Evolutionary conservation across 1,284 basidiomycete genomes (phyloP), one percentile per base, ranked within the genome.

Genomic region (Heterobasidion occidentale): DNA sequence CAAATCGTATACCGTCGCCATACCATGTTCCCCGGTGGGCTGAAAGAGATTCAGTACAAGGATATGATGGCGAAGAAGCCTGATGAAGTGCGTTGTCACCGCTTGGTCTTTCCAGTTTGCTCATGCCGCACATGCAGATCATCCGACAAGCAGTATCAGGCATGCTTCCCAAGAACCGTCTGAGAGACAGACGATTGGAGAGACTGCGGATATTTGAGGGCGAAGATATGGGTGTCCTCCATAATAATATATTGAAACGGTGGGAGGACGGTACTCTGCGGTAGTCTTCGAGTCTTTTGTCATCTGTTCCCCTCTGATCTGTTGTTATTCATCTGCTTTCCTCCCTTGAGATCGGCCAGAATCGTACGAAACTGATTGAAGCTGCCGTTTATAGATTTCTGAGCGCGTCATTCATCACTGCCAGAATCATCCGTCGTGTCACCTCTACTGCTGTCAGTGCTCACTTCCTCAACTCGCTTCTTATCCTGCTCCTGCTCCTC

Each of bases 101-200:
- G 6, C 27, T 27, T 27, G 27, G 61, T 53, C 47, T 49, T 36
- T 54, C 44, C 51, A 51, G 34, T 56, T 33, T 52, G 27, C 19
- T 17, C 27, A 27, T 27, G 27, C 27, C 4, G 27, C 27, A 27
- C 27, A 27, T 36, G n/a, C 66, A 97, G 94, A 92, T 97, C 63
- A 92, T 98, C 58, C 86, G 91, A n/a, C 84, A 92, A 63, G 95
- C 95, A 8, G 94, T 98, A 4, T 91, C 94, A 9, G 92, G 94
- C 60, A 98, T 98, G 94, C 77, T 98, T 58, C 94, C 94, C 35
- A 98, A 98, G 73, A 98, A 98, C 77, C 94, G 89, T 61, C 81
- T 95, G 60, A 84, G 94, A 34, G 90, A 95, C 56, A 79, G 89
- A 53, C 80, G 94, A 51, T 73, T 98, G 46, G 91, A 90, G 60